Evolutionary conservation across 768 basidiomycete species (phyloP).

Genomic region (Auricularia cornea): DNA sequence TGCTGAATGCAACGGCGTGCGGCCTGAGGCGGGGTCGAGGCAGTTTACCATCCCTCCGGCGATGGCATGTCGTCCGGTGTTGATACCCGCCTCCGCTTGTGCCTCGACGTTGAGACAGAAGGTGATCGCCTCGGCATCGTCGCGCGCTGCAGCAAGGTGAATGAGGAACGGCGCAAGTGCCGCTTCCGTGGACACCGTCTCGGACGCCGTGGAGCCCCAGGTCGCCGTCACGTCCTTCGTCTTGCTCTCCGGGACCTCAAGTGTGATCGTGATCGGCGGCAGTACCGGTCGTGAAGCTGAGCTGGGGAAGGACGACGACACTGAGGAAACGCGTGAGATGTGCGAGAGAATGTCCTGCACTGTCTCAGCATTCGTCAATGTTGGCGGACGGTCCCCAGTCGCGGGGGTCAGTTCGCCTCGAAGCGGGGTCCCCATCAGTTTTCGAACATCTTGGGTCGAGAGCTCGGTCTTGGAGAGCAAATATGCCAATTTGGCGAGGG

Average conservation of each 20-base stretch:
- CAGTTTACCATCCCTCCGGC: slow-evolving; percentile 68
- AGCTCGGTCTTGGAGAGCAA: slow-evolving; percentile 82
- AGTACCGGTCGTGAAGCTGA: slow-evolving; percentile 7
- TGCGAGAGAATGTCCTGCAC: slow-evolving; percentile 61
- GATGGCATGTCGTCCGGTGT: slow-evolving; percentile 26
- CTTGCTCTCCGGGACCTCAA: slow-evolving; percentile 8
- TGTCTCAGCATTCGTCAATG: slow-evolving; percentile 32
- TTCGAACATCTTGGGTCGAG: slow-evolving; percentile 54
- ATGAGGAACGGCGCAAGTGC: slow-evolving; percentile 70
- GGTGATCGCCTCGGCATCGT: slow-evolving; percentile 54
- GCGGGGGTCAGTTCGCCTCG: slow-evolving; percentile 79
- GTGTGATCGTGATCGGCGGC: background rate
- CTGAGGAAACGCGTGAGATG: slow-evolving; percentile 53
- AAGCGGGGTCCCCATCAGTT: slow-evolving; percentile 66
- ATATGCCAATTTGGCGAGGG: slow-evolving; percentile 83
- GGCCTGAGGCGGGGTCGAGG: slow-evolving; percentile 58
- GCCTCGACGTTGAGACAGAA: slow-evolving; percentile 42
- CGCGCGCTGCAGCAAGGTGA: slow-evolving; percentile 65
- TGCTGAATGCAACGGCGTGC: slow-evolving; percentile 73
- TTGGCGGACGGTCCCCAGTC: slow-evolving; percentile 6
- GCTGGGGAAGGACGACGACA: slow-evolving; percentile 23
- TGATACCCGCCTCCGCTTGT: slow-evolving; percentile 16
- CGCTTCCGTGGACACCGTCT: slow-evolving; percentile 60
- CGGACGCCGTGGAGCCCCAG: slow-evolving; percentile 73
- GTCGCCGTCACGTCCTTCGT: slow-evolving; percentile 40